Evolutionary conservation across 2,329 filamentous ascomycete genomes (phyloP), one percentile per base, ranked within the genome.

Genomic region (Arthrobotrys entomopaga): DNA sequence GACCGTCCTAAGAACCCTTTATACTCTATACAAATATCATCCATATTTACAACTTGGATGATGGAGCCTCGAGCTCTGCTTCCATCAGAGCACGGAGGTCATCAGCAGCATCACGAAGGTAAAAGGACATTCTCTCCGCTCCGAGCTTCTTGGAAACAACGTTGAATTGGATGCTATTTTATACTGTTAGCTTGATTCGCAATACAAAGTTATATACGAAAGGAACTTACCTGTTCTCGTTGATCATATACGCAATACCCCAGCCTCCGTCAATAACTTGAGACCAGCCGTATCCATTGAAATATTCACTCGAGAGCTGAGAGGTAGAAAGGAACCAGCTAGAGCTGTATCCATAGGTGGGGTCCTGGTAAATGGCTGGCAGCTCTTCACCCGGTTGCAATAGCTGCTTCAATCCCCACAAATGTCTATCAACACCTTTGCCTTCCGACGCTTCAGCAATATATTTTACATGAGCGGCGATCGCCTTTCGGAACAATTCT

Each of bases 181-280:
- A 15, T 48, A 64, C 15, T 22, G 58, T 81, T 78, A 82, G 79
- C 63, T 70, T 57, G 34, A 13, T 50, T 22, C 13, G 19, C n/a
- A n/a, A n/a, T n/a, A n/a, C n/a, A n/a, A n/a, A n/a, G n/a, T n/a
- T 42, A 13, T 10, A 38, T 29, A 65, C 13, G 2, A 19, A 19
- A 19, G 2, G 34, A 13, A 80, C 84, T 82, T 81, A 92, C 90
- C 88, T 93, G 83, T 97, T 96, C 86, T 98, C 94, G 81, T 99
- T 99, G 82, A 99, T 98, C 95, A 99, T 99, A 82, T 99, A 99
- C 43, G 95, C 95, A 80, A 99, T 96, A 77, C 95, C 95, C 83
- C 95, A 99, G 29, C 95, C 95, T 74, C 90, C 91, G 80, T 98
- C 93, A 65, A 98, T 91, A 60, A 99, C 95, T 84, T 99, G 94